Evolutionary conservation across 2,329 filamentous ascomycete genomes (phyloP), one percentile per base, ranked within the genome.

Genomic region (Hypomyces perniciosus): DNA sequence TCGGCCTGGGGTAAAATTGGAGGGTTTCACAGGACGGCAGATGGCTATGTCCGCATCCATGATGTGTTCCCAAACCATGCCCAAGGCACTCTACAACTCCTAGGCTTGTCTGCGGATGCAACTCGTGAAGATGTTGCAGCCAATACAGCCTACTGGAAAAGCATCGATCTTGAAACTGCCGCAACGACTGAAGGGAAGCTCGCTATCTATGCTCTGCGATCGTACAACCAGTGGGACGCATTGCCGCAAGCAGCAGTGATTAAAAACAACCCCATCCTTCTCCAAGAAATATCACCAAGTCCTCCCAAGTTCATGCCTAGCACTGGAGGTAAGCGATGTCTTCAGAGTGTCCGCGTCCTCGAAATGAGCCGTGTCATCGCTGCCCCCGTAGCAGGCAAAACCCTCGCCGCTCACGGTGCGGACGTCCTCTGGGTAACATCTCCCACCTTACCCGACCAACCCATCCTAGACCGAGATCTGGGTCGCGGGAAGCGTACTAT

Each of bases 341-440:
- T 80, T 72, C 37, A 72, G 65, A 85, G 85, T 1, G 72, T 89
- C 58, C 82, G 83, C 50, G 84, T 89, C 5, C 73, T 90, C 6
- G 86, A 90, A 63, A 69, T 89, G 45, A 86, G 83, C 59, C 80
- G 85, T 13, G 81, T 89, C 51, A 87, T 90, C 54, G 85, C 85
- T 8, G 85, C 83, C 0, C 85, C 85, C 8, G 78, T 83, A 1
- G 83, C 87, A 49, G 80, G 81, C 8, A 79, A 81, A 38, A 80
- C 80, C 0, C 75, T 90, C 1, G 84, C 84, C 13, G 84, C 86
- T 46, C 83, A 88, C 61, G 86, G 86, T 7, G 86, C 86, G 7
- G 77, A 83, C 48, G 84, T 90, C 1, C 72, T 89, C 53, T 85
- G 86, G 60, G 72, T 89, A 37, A 88, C 84, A 2, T 80, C 79